Evolutionary conservation across 495 filamentous ascomycete species (phyloP), one percentile per base, ranked within the genome.

Genomic region (Cenococcum geophilum): DNA sequence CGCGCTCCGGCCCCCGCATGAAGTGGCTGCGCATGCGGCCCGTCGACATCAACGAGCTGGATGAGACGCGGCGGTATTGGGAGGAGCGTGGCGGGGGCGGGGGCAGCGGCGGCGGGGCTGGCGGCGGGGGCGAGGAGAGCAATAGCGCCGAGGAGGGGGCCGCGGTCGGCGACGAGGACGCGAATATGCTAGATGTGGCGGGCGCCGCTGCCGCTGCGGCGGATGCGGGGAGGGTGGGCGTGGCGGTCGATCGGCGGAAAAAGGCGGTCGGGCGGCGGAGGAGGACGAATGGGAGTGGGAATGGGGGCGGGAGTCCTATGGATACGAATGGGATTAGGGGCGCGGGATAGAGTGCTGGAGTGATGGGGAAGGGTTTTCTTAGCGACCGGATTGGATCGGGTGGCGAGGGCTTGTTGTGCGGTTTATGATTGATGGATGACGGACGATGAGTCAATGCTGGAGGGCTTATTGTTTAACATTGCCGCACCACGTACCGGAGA

Each of bases 11-110:
- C 4, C 93, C 93, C 20, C 80, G 93, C 52, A 98, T 98, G 93
- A 89, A 90, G 68, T 98, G 93, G 93, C 78, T 98, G 65, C 83
- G 93, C 63, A 84, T 86, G 74, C 86, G 89, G 69, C 93, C 95
- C 0, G 78, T 76, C 8, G 84, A 97, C 65, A 77, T 97, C 48
- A 80, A 74, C 18, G 86, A 92, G 65, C 75, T 97, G 51, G 92
- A 98, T 58, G 93, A 98, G 76, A 83, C 82, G 61, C 72, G 82
- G 35, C 72, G 75, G 18, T 87, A 78, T 57, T 66, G 62, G 65
- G 66, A 69, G 2, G 66, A 61, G 45, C 51, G 54, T 10, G 47
- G 21, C 23, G 73, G 70, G 48, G 64, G 67, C 16, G 58, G 72
- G 11, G 72, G 76, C 40, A 73, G 73, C 14, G 72, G 77, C 42